Percentiles rank a stretch among this genome's conserved stretches.
Conservation (phyloP, 768 basidiomycete genomes). For the Serendipita sp. region DNA sequence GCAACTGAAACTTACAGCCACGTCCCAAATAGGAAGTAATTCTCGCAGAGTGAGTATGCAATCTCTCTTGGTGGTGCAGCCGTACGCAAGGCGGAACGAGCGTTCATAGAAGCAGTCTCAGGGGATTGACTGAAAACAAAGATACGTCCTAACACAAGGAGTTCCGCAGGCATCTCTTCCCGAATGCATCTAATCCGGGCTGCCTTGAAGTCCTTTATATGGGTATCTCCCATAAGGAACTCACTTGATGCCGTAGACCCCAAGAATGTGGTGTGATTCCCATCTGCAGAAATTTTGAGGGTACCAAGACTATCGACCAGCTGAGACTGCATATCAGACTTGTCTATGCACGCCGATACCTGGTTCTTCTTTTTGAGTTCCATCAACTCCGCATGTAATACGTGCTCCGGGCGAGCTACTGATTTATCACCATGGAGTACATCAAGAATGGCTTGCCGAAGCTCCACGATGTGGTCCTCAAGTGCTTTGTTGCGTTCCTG, state of each 20-base stretch:
- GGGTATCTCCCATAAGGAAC: neutral
- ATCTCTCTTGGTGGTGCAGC: neutral
- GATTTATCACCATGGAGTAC: conserved; percentile 2
- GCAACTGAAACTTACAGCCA: neutral
- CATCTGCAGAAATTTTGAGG: neutral
- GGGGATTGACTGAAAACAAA: neutral
- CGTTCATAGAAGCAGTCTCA: neutral
- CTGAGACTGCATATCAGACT: neutral
- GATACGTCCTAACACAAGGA: neutral
- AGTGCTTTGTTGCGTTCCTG: neutral
- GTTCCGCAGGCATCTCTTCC: neutral
- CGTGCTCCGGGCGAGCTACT: neutral
- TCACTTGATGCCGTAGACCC: neutral
- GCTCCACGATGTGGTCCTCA: neutral
- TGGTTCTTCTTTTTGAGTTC: conserved; percentile 4
- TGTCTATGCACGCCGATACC: conserved; percentile 1
- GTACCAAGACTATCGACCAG: neutral
- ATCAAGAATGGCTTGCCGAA: neutral
- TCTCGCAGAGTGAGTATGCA: neutral
- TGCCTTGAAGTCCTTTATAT: neutral
- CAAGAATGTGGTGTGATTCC: neutral
- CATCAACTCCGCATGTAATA: conserved; percentile 1
- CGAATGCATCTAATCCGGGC: neutral
- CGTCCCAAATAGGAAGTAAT: neutral
- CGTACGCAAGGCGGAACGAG: neutral